phyloP scores from a whole-genome alignment of 805 yeast species.

The Hemisphaericaspora nanyangensis region DNA sequence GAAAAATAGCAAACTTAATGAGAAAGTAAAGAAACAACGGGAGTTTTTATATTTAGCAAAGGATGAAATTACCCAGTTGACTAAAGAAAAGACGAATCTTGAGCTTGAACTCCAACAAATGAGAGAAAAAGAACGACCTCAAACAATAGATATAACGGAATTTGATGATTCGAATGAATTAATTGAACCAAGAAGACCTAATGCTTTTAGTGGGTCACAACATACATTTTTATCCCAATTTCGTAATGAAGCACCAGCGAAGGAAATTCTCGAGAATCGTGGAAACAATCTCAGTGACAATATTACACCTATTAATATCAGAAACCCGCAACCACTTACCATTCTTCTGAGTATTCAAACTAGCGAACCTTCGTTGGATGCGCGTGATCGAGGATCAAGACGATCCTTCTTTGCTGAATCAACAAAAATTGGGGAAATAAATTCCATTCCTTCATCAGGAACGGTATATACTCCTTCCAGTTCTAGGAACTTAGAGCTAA shows the following conservation, averaged over 20 bases:
- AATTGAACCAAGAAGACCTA: too few species aligned
- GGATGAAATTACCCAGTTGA: constrained; percentile 7
- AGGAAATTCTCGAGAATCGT: neutral
- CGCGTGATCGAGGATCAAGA: neutral
- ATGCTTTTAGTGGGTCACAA: neutral
- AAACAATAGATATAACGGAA: neutral
- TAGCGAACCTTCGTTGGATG: too few species aligned
- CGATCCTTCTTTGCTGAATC: constrained; percentile 9
- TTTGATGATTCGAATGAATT: neutral
- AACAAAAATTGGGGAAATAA: constrained; percentile 5
- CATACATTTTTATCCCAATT: neutral
- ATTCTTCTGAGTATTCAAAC: too few species aligned
- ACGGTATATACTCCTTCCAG: neutral
- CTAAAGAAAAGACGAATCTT: neutral
- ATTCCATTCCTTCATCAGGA: neutral
- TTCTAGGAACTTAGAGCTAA: too few species aligned
- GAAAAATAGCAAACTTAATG: constrained; percentile 1
- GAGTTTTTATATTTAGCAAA: constrained; percentile 7
- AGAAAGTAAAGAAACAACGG: constrained; percentile 7
- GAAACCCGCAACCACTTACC: too few species aligned
- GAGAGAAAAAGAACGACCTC: neutral
- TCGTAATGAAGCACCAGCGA: neutral
- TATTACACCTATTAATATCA: too few species aligned
- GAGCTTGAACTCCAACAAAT: neutral
- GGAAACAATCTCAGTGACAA: too few species aligned